Base-by-base conservation (phyloP, 139 green algal species). In the Coccomyxa sp. region DNA sequence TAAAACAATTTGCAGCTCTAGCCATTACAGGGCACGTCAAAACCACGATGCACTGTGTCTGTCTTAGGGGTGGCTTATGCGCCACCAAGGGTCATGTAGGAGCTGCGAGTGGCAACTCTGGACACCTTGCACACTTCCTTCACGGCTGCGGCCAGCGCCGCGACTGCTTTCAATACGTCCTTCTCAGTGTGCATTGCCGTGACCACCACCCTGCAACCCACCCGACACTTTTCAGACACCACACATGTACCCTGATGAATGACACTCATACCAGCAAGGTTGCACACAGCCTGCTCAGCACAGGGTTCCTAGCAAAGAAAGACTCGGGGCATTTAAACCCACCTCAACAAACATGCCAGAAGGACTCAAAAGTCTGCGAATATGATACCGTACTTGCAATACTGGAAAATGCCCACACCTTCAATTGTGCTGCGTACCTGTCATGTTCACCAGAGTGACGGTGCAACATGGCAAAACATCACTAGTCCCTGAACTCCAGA, bases 131-230 rank as follows among this genome's bases (percentile, higher is more conserved):
- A 51, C 38, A 51, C 38, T 7, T 51, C 38, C 38, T 51, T 51
- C 38, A 71, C 74, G 3, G 9, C 74, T 27, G n/a, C 15, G 28
- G 15, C 9, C 23, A 79, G 74, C n/a, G 90, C 89, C 0, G 79
- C 77, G 17, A 86, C 91, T 10, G 91, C 90, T 15, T 84, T 80
- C 0, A 82, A 27, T 23, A 96, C 32, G 58, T 94, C 87, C 13
- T 81, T 80, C 13, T 81, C 30, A 15, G 59, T 81, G 81, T 96
- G 87, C 10, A 58, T 81, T 16, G 85, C 84, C 23, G 84, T 90
- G 13, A 93, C 87, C n/a, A 85, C 81, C 75, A 96, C 59, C 66
- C 90, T 87, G 58, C 79, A 82, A 30, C 10, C 9, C 21, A 58
- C 57, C 78, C 11, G 57, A 28, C 38, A 58, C 38, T 31, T 16